Evolutionary conservation across 2,329 filamentous ascomycete species (phyloP).

Genomic region (Emergomyces orientalis): DNA sequence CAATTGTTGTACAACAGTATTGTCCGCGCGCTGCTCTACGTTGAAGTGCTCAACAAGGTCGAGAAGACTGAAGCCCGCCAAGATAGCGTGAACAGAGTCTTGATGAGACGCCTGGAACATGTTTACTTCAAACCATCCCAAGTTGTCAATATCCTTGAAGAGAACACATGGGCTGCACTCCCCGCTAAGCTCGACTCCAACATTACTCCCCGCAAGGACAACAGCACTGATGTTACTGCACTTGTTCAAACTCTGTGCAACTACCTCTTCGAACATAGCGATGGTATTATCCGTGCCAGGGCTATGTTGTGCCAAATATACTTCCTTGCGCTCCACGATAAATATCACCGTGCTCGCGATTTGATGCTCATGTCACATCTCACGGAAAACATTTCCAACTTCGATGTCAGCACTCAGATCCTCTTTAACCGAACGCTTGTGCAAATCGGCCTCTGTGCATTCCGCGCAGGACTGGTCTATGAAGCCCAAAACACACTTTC

Average conservation of each 20-base stretch:
- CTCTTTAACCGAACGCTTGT: slow-evolving; percentile 97
- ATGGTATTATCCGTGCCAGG: slow-evolving; percentile 89
- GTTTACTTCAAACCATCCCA: slow-evolving; percentile 98
- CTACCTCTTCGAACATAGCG: slow-evolving; percentile 88
- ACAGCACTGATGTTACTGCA: slow-evolving; percentile 55
- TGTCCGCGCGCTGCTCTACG: slow-evolving; percentile 78
- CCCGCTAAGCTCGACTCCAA: slow-evolving; percentile 61
- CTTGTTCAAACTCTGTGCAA: slow-evolving; percentile 84
- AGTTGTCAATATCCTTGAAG: slow-evolving; percentile 87
- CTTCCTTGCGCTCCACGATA: slow-evolving; percentile 92
- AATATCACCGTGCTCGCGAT: slow-evolving; percentile 95
- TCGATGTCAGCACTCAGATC: slow-evolving; percentile 94
- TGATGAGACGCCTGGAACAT: slow-evolving; percentile 92
- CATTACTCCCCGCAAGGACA: slow-evolving; percentile 61
- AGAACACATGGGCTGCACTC: slow-evolving; percentile 82
- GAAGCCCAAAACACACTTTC: slow-evolving; percentile 96
- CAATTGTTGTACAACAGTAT: slow-evolving; percentile 84
- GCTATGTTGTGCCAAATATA: slow-evolving; percentile 99
- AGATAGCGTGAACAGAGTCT: slow-evolving; percentile 81
- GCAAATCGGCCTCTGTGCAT: slow-evolving; percentile 95
- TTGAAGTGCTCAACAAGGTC: slow-evolving; percentile 63
- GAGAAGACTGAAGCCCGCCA: slow-evolving; percentile 62
- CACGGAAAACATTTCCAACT: slow-evolving; percentile 92
- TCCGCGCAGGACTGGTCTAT: slow-evolving; percentile 92
- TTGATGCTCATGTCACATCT: slow-evolving; percentile 99